These are phyloP conservation scores for Phascolomyces articulosus DNA, from an alignment of 371 early-diverging fungal genomes.

Conservation along the genomic window DNA sequence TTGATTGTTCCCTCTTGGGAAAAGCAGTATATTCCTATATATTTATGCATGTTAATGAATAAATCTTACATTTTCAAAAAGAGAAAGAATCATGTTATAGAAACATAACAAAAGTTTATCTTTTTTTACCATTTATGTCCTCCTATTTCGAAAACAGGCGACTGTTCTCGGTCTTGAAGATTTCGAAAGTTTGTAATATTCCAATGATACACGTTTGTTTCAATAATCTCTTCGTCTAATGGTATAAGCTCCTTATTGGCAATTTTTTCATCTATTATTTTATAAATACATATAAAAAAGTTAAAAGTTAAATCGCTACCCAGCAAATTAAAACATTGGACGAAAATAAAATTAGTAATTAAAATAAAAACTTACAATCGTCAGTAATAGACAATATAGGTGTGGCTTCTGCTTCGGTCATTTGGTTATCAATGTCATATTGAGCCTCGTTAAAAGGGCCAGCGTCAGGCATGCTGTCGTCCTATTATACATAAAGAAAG, in stretches of 20 bases:
- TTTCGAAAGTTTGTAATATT: conserved; percentile 46
- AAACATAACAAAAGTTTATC: too few relatives aligned
- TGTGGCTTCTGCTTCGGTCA: conserved; percentile 16
- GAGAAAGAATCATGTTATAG: not conserved
- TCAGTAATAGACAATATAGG: conserved; percentile 19
- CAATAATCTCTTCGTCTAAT: conserved; percentile 43
- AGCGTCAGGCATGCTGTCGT: conserved; percentile 21
- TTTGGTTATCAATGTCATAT: conserved; percentile 11
- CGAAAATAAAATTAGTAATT: not conserved
- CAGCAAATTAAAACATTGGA: too few relatives aligned
- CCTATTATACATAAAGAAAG: conserved; percentile 7
- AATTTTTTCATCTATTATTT: conserved; percentile 19
- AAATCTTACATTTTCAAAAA: not conserved
- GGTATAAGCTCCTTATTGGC: conserved; percentile 36
- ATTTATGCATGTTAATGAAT: not conserved
- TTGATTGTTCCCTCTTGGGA: conserved; percentile 88
- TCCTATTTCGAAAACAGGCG: conserved; percentile 58
- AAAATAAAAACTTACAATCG: conserved; percentile 22
- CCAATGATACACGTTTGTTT: conserved; percentile 50
- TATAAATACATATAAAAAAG: not conserved
- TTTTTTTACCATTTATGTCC: conserved; percentile 55
- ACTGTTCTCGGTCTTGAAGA: conserved; percentile 52
- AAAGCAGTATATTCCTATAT: conserved; percentile 83
- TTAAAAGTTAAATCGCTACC: too few relatives aligned
- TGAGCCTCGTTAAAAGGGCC: conserved; percentile 10